Evolutionary conservation across 106 monocot genomes (phyloP).

Genomic region (Iris macrosiphon): DNA sequence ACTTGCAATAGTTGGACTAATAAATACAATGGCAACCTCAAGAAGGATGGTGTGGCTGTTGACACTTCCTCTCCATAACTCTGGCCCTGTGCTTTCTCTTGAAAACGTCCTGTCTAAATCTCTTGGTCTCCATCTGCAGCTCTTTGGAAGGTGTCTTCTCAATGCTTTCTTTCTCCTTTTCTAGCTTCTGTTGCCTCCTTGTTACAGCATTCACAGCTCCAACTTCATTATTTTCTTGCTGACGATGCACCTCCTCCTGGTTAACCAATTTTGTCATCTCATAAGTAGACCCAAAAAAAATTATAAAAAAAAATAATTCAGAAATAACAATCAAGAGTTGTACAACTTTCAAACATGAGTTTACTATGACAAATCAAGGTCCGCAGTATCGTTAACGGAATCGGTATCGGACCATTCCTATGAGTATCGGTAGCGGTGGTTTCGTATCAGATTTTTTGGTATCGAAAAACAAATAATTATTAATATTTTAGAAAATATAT

Average conservation of each 20-base stretch:
- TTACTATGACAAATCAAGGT: too few species aligned
- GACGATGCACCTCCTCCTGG: slow-evolving; percentile 19
- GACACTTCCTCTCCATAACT: slow-evolving; percentile 4
- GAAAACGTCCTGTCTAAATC: slow-evolving; percentile 40
- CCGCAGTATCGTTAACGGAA: too few species aligned
- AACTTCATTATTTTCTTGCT: slow-evolving; percentile 11
- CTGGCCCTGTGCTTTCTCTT: slow-evolving; percentile 34
- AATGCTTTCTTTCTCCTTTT: slow-evolving; percentile 28
- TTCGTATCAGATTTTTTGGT: too few species aligned
- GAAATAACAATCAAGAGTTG: too few species aligned
- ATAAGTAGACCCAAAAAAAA: neutral
- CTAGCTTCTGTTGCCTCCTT: slow-evolving; percentile 26
- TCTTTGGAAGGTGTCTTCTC: slow-evolving; percentile 30
- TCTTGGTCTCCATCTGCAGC: slow-evolving; percentile 32
- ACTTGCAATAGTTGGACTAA: too few species aligned
- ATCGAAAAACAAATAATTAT: too few species aligned
- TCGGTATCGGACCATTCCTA: too few species aligned
- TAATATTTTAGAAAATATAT: too few species aligned
- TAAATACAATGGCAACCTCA: too few species aligned
- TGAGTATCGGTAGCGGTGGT: too few species aligned
- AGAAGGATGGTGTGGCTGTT: too few species aligned
- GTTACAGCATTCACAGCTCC: slow-evolving; percentile 16
- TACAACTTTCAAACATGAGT: too few species aligned
- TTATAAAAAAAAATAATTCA: neutral
- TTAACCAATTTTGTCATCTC: neutral